Conservation (phyloP, 2,329 filamentous ascomycete genomes). For the Graphilbum fragrans region DNA sequence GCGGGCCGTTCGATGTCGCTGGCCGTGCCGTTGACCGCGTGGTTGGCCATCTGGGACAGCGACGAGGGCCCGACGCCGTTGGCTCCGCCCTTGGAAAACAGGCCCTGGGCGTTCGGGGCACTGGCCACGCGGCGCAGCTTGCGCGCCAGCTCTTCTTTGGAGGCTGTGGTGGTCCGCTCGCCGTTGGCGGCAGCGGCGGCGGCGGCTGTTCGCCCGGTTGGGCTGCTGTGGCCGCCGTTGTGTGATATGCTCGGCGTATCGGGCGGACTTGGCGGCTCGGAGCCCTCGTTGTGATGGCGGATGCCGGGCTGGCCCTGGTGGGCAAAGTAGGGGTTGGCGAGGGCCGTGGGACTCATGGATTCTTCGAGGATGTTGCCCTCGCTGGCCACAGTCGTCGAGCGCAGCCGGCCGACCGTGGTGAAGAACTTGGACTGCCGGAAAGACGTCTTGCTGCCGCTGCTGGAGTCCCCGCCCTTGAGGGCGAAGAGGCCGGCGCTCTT, state of each 20-base stretch:
- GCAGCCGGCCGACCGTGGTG: conserved; percentile 72
- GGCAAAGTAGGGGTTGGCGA: conserved; percentile 93
- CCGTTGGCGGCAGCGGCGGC: conserved; percentile 39
- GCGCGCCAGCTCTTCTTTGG: conserved; percentile 87
- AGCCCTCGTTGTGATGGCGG: conserved; percentile 89
- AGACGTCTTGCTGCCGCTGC: conserved; percentile 37
- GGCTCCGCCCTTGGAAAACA: conserved; percentile 53
- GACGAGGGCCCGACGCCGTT: not conserved
- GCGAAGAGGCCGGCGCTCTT: conserved; percentile 18
- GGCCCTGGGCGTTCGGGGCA: conserved; percentile 88
- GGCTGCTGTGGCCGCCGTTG: conserved; percentile 35
- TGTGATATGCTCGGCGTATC: conserved; percentile 75
- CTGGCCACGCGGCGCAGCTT: conserved; percentile 91
- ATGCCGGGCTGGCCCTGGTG: conserved; percentile 90
- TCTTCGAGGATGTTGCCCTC: conserved; percentile 89
- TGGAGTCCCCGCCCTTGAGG: conserved; percentile 11
- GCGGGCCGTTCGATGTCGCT: conserved; percentile 53
- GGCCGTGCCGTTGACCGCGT: not conserved
- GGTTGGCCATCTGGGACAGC: not conserved
- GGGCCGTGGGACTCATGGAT: conserved; percentile 76
- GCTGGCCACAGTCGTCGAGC: conserved; percentile 82
- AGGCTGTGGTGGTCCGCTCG: conserved; percentile 59
- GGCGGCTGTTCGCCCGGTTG: conserved; percentile 18
- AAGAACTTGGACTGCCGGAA: conserved; percentile 85
- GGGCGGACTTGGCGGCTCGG: conserved; percentile 82